Base-by-base conservation (phyloP, 1,284 basidiomycete species). In the Agaricales sp. region DNA sequence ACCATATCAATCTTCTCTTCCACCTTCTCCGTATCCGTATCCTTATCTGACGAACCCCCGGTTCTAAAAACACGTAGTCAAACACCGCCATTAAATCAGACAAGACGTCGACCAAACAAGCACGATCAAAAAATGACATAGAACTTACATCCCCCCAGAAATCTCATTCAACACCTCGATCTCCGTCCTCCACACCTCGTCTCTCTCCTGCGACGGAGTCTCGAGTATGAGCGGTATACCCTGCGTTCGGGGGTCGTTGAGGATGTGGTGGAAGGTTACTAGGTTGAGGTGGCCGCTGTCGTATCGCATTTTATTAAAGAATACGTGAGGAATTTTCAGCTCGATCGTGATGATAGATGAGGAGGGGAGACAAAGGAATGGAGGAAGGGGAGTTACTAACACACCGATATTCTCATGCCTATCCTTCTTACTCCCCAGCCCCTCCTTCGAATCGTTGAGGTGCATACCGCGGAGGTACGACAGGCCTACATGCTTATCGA, bases 391-490 rank as follows among this genome's bases (percentile, higher is more conserved):
- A n/a, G 39, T 8, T 6, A 68, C 80, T 56, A 57, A 87, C 82
- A 87, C 61, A 13, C 89, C 91, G 41, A 93, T 82, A 54, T 92
- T 93, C 61, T 89, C 82, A 59, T 93, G 90, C 23, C 87, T 65
- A 60, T 93, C 91, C 55, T 79, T 80, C 57, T 77, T 80, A 19
- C 80, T 82, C 1, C 72, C 77, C 3, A 82, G 68, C 0, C 66
- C 67, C 13, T 71, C 73, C 59, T 89, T 89, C 2, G 85, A 88
- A 61, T 92, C 90, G 63, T 94, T 94, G 48, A 92, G 61, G 61
- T 94, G 91, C 73, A 92, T 82, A 0, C 82, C 88, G 3, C 78
- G 74, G 13, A 93, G 77, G 59, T 87, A 91, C 12, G 72, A 62
- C 24, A 87, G 59, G 1, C 91, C 89, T 3, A 94, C 71, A 47